Conservation (phyloP, 2,329 filamentous ascomycete genomes). For the Talaromyces sp. region DNA sequence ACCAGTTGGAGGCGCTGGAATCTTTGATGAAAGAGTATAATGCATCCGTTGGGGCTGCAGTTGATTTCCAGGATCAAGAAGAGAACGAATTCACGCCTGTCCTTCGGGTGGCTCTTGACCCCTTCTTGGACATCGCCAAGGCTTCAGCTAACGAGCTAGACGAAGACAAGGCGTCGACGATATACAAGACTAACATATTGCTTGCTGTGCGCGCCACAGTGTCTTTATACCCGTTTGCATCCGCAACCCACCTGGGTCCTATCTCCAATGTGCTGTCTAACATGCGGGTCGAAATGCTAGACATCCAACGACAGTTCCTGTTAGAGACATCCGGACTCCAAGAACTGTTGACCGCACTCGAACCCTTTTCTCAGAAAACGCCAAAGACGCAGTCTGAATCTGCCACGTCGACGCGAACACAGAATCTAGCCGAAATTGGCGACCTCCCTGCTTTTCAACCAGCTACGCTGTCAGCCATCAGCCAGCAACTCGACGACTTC, state of each 20-base stretch:
- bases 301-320: constrained; percentile 67
- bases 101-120: constrained; percentile 73
- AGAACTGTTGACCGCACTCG: constrained; percentile 55
- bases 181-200: constrained; percentile 44
- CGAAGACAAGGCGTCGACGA: constrained; percentile 39
- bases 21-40: constrained; percentile 82
- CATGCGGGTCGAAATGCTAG: constrained; percentile 49
- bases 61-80: constrained; percentile 45
- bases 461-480: constrained; percentile 57
- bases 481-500: constrained; percentile 80
- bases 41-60: constrained; percentile 57
- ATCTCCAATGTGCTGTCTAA: constrained; percentile 48
- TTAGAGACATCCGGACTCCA: constrained; percentile 68
- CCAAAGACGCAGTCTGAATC: constrained; percentile 1
- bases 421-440: constrained; percentile 49
- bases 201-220: constrained; percentile 34
- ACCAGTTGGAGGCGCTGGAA: constrained; percentile 71
- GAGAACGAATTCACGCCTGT: constrained; percentile 69
- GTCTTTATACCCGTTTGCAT: constrained; percentile 53
- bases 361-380: constrained; percentile 27
- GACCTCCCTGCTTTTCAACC: constrained; percentile 54
- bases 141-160: constrained; percentile 45
- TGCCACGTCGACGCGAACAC: background rate
- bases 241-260: constrained; percentile 51
- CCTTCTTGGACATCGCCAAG: constrained; percentile 64